Evolutionary conservation across 139 green algal genomes (phyloP).

Genomic region (Nannochloris sp.): DNA sequence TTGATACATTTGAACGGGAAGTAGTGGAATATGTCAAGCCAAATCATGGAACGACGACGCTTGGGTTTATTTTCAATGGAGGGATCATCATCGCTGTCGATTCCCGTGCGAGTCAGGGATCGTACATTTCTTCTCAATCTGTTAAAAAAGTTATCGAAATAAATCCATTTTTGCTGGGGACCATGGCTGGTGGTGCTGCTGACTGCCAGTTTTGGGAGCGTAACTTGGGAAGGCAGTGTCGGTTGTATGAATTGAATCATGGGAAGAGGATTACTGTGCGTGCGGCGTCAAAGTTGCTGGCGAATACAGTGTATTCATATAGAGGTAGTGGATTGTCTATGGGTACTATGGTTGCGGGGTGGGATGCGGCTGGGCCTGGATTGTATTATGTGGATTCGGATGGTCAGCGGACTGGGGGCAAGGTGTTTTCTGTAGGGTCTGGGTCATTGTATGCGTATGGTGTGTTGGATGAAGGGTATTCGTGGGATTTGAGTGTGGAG

Average conservation of each 20-base stretch:
- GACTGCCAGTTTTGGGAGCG: constrained; percentile 98
- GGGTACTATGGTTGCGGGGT: constrained; percentile 97
- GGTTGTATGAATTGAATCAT: constrained; percentile 93
- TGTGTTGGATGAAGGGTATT: constrained; percentile 89
- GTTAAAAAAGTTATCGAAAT: constrained; percentile 99
- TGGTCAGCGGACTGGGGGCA: constrained; percentile 85
- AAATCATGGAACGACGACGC: constrained; percentile 93
- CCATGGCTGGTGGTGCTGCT: constrained; percentile 96
- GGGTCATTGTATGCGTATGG: constrained; percentile 94
- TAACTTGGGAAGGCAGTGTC: constrained; percentile 84
- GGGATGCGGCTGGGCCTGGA: constrained; percentile 71
- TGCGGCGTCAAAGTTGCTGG: constrained; percentile 93
- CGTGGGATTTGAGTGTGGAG: constrained; percentile 82
- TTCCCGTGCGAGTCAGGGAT: constrained; percentile 91
- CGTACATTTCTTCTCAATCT: constrained; percentile 96
- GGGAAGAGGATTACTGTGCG: constrained; percentile 90
- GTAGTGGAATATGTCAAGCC: constrained; percentile 95
- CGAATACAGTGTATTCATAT: constrained; percentile 98
- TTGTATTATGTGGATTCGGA: constrained; percentile 98
- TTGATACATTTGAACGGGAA: constrained; percentile 84
- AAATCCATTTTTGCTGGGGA: constrained; percentile 96
- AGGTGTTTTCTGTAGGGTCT: constrained; percentile 92
- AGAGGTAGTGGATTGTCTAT: constrained; percentile 94
- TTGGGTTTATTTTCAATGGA: constrained; percentile 95
- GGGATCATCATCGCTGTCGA: constrained; percentile 97